Evolutionary conservation across 495 filamentous ascomycete genomes (phyloP).

Genomic region (Penicillium riverlandense): DNA sequence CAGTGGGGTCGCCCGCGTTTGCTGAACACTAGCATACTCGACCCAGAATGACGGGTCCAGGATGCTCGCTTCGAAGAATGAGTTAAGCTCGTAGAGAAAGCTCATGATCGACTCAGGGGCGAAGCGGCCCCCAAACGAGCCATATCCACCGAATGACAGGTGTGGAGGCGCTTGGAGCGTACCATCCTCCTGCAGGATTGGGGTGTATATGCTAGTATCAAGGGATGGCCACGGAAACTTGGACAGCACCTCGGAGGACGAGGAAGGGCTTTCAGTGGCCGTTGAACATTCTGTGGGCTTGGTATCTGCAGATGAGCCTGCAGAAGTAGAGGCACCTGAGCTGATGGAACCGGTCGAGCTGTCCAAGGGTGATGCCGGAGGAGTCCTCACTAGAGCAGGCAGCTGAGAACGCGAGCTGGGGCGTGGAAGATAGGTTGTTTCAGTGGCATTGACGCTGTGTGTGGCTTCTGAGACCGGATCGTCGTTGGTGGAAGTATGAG

Average conservation of each 20-base stretch:
- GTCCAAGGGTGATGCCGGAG: neutral
- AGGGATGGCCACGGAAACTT: conserved; percentile 4
- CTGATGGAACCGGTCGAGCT: conserved; percentile 1
- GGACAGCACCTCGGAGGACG: conserved; percentile 1
- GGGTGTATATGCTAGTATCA: conserved; percentile 10
- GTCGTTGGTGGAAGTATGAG: neutral
- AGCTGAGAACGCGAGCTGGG: neutral
- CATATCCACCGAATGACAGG: conserved; percentile 20
- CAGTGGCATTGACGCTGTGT: neutral
- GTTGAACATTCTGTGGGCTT: conserved; percentile 7
- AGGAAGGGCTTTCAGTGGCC: conserved; percentile 8
- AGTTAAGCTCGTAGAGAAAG: conserved; percentile 22
- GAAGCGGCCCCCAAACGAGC: conserved; percentile 25
- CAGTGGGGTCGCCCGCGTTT: conserved; percentile 14
- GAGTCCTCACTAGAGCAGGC: neutral
- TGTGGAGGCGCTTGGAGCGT: conserved; percentile 12
- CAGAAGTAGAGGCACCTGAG: conserved; percentile 3
- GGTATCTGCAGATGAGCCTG: conserved; percentile 10
- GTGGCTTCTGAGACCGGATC: neutral
- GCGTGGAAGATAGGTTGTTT: conserved; percentile 1
- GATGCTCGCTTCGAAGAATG: conserved; percentile 20
- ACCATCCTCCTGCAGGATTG: conserved; percentile 19
- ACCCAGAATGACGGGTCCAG: conserved; percentile 25
- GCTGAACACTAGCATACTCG: conserved; percentile 18
- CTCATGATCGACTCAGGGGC: conserved; percentile 26